These are phyloP conservation scores for Drechslera avenae DNA, from an alignment of 2,329 filamentous ascomycete genomes.

Conservation along the genomic window DNA sequence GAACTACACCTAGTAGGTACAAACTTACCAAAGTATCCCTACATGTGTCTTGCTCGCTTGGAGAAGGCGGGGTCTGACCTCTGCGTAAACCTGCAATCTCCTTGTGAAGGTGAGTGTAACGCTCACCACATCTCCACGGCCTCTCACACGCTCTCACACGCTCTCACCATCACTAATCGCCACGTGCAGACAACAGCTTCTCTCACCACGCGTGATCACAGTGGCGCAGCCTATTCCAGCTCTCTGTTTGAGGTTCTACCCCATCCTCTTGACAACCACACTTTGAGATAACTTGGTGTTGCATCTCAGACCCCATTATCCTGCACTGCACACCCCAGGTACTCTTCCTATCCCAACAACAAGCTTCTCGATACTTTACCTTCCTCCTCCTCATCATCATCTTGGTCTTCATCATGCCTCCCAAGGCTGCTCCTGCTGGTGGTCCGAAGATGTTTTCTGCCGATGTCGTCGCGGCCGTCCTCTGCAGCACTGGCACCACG, in stretches of 20 bases:
- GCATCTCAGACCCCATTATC: too few species aligned
- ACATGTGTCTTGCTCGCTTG: neutral
- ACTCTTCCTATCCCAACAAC: neutral
- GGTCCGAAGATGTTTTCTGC: slow-evolving; percentile 26
- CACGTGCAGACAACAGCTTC: slow-evolving; percentile 7
- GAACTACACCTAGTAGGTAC: neutral
- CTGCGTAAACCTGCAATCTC: neutral
- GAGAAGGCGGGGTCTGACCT: neutral
- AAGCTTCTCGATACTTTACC: neutral
- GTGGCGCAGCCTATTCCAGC: slow-evolving; percentile 9
- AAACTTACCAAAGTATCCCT: neutral
- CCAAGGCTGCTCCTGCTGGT: slow-evolving; percentile 10
- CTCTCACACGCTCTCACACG: neutral
- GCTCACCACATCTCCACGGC: too few species aligned
- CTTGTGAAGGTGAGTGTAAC: slow-evolving; percentile 12
- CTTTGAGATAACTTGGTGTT: neutral
- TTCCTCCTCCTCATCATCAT: too few species aligned
- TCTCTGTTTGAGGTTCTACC: neutral
- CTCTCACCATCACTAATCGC: slow-evolving; percentile 14
- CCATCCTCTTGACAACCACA: slow-evolving; percentile 10
- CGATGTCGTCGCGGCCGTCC: slow-evolving; percentile 32
- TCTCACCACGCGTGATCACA: slow-evolving; percentile 4
- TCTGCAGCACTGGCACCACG: slow-evolving; percentile 28
- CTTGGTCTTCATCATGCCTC: slow-evolving; percentile 21
- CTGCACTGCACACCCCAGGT: neutral